Evolutionary conservation across 2,329 filamentous ascomycete genomes (phyloP), one percentile per base, ranked within the genome.

Genomic region (Talaromyces pinophilus): DNA sequence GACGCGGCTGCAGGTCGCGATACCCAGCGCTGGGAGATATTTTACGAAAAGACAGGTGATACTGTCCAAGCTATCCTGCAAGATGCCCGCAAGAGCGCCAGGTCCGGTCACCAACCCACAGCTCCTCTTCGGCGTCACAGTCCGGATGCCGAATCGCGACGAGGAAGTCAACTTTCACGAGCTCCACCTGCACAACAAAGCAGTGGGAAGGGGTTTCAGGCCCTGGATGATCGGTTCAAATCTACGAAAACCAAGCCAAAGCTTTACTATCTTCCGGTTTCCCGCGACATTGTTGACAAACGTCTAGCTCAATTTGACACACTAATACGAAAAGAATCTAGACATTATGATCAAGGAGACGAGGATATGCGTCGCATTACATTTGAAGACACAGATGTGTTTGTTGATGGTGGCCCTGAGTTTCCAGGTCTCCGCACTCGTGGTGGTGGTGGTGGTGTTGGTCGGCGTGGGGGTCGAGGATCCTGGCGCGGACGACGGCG

Each of bases 381-480:
- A 0, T 93, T 93, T 71, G 90, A 92, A 75, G 81, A 88, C 65
- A 84, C 82, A 0, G 86, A 88, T 67, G 73, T 78, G 5, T 87
- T 93, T 63, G 89, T 93, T 54, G 90, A 93, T 75, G 84, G 88
- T 63, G 91, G 90, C 15, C 87, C 87, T 17, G 91, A 93, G 75
- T 87, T 89, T 66, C 75, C 75, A 40, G 73, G 76, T 59, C 73
- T 77, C 22, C 78, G 77, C 22, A 17, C 22, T 52, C 48, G 48
- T 52, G 76, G 81, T 10, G 79, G 80, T 40, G 74, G 80, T 10
- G 79, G 80, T 40, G 74, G 72, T 65, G 77, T 75, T 64, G 77
- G 75, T 63, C 73, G 71, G 64, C 72, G 72, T 30, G 68, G 76
- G 30, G 74, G 77, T 55, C 71, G 74, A 50, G 76, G 75, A 40